phyloP scores from a whole-genome alignment of 768 basidiomycete species.

The Chlorophyllum brunneum region DNA sequence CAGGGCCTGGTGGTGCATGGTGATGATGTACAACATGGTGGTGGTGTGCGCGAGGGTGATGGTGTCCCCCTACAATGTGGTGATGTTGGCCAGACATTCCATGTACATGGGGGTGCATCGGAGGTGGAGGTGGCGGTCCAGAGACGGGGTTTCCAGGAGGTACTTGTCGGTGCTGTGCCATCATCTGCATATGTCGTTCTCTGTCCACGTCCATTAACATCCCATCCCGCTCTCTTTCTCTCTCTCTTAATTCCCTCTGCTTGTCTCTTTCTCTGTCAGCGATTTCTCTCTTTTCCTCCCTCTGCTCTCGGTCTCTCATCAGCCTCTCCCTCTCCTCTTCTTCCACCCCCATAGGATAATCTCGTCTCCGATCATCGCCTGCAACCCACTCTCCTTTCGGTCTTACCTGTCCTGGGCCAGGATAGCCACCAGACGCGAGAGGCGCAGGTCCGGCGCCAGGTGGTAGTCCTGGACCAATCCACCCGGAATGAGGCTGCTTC shows the following conservation, averaged over 20 bases:
- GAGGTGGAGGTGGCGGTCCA: conserved; percentile 18
- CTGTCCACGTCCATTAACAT: conserved; percentile 16
- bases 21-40: conserved; percentile 47
- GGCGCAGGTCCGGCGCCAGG: conserved; percentile 21
- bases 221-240: conserved; percentile 20
- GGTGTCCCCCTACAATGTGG: conserved; percentile 29
- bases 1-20: conserved; percentile 21
- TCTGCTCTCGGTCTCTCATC: conserved; percentile 24
- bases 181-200: conserved; percentile 13
- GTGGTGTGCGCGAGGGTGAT: conserved; percentile 48
- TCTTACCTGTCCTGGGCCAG: conserved; percentile 29
- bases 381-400: conserved; percentile 7
- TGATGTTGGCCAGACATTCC: conserved; percentile 27
- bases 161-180: conserved; percentile 29
- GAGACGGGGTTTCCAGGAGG: conserved; percentile 17
- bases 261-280: conserved; percentile 25
- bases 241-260: conserved; percentile 26
- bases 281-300: conserved; percentile 27
- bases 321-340: conserved; percentile 36
- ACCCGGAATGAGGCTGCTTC: conserved; percentile 7
- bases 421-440: conserved; percentile 30
- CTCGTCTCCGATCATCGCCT: conserved; percentile 21
- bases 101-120: conserved; percentile 25
- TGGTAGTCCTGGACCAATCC: conserved; percentile 7
- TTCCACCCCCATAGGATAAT: conserved; percentile 28